Conservation (phyloP, 345 rosid species). For the Eucalyptus erythrocorys region DNA sequence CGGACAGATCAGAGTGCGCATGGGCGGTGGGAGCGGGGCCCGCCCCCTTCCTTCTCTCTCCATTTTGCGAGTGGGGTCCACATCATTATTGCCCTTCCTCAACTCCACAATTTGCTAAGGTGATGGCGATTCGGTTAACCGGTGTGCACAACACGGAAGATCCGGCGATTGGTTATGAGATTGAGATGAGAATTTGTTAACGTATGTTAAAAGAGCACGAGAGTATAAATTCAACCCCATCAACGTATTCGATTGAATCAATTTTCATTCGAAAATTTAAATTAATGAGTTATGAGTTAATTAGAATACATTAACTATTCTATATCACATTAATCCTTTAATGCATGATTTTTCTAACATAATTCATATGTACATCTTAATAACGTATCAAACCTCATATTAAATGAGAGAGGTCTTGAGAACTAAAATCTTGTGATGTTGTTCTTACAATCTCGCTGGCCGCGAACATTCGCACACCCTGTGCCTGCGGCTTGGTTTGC, state of each 20-base stretch:
- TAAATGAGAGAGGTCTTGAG: neutral
- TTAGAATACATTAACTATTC: too few relatives aligned
- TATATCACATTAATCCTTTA: too few relatives aligned
- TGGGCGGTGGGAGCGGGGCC: slow-evolving; percentile 68
- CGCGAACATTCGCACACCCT: too few relatives aligned
- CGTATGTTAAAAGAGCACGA: neutral
- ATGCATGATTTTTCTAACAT: too few relatives aligned
- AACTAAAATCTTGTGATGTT: neutral
- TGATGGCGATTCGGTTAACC: neutral
- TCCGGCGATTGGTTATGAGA: neutral
- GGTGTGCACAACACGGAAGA: neutral
- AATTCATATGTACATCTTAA: too few relatives aligned
- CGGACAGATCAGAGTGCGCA: slow-evolving; percentile 46
- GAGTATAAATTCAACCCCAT: too few relatives aligned
- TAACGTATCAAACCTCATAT: neutral
- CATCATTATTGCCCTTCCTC: neutral
- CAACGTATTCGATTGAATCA: neutral
- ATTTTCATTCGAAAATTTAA: neutral
- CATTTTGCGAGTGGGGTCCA: neutral
- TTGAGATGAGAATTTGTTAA: neutral
- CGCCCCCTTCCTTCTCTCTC: slow-evolving; percentile 11
- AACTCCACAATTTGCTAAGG: neutral
- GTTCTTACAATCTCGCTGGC: too few relatives aligned
- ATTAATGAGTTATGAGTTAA: too few relatives aligned
- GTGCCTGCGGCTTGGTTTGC: too few relatives aligned